Conservation (phyloP, 83 land plant species). For the Picea mariana region DNA sequence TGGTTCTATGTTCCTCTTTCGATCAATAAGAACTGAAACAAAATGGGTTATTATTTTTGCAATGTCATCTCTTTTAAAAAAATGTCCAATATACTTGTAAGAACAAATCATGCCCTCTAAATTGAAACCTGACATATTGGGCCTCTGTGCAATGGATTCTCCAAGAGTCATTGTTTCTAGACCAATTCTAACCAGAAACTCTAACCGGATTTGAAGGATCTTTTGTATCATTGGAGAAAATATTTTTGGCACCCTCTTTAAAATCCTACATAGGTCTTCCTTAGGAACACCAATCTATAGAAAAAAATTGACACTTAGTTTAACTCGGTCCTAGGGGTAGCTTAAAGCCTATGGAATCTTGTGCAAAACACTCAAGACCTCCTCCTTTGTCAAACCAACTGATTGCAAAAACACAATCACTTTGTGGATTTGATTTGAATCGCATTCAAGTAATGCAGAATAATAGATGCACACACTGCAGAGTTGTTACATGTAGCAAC, state of each 20-base stretch:
- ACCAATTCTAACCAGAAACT: slow-evolving; percentile 30
- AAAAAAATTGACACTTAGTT: slow-evolving; percentile 22
- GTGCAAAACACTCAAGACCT: slow-evolving; percentile 16
- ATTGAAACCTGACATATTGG: slow-evolving; percentile 20
- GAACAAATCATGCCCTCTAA: slow-evolving; percentile 25
- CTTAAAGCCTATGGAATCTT: slow-evolving; percentile 31
- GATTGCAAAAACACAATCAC: slow-evolving; percentile 20
- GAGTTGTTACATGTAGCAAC: not conserved
- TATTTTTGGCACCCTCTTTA: slow-evolving; percentile 24
- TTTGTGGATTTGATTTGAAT: slow-evolving; percentile 16
- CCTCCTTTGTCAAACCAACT: slow-evolving; percentile 20
- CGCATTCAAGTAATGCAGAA: slow-evolving; percentile 18
- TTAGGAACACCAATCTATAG: slow-evolving; percentile 22
- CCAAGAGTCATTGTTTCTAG: slow-evolving; percentile 23
- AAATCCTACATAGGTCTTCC: slow-evolving; percentile 19
- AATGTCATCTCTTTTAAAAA: slow-evolving; percentile 13
- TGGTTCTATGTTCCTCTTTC: slow-evolving; percentile 24
- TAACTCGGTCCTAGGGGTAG: slow-evolving; percentile 14
- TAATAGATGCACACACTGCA: slow-evolving; percentile 18
- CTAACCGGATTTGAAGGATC: slow-evolving; percentile 25
- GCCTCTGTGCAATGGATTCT: slow-evolving; percentile 28
- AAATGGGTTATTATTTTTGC: slow-evolving; percentile 25
- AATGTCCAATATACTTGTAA: slow-evolving; percentile 16
- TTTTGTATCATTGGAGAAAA: slow-evolving; percentile 26
- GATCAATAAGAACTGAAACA: slow-evolving; percentile 34